Evolutionary conservation across 768 basidiomycete genomes (phyloP).

Genomic region (Cantharellus anzutake): DNA sequence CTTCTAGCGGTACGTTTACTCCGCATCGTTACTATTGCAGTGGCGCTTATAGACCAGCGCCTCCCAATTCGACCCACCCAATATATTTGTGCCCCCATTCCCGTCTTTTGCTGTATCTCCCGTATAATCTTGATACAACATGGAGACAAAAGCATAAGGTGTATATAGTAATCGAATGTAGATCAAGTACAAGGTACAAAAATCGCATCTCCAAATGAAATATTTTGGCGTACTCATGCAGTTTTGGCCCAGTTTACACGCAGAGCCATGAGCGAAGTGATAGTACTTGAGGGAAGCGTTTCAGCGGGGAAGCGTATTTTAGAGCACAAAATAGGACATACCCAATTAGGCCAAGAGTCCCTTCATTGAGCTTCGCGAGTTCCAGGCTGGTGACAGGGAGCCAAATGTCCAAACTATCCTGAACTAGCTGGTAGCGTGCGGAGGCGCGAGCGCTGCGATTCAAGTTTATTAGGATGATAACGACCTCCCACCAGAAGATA

Average conservation of each 20-base stretch:
- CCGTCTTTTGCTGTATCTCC: too few species aligned
- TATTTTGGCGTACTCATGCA: neutral
- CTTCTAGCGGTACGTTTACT: too few species aligned
- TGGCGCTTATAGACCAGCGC: too few species aligned
- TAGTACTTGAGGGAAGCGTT: conserved; percentile 26
- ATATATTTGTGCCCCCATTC: too few species aligned
- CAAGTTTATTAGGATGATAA: neutral
- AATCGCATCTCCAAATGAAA: too few species aligned
- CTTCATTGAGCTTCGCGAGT: conserved; percentile 62
- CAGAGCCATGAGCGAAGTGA: conserved; percentile 52
- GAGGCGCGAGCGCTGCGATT: conserved; percentile 36
- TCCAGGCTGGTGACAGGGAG: conserved; percentile 74
- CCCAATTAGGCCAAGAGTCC: conserved; percentile 72
- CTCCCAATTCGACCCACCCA: too few species aligned
- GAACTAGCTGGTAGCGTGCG: conserved; percentile 58
- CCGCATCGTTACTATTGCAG: too few species aligned
- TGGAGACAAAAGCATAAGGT: too few species aligned
- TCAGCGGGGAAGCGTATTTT: conserved; percentile 1
- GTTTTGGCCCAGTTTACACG: conserved; percentile 20
- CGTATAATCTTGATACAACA: too few species aligned
- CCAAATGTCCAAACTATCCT: conserved; percentile 77
- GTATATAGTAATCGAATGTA: too few species aligned
- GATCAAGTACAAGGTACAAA: too few species aligned
- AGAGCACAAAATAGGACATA: conserved; percentile 21
- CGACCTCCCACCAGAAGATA: conserved; percentile 4